Base-by-base conservation (phyloP, 371 early-diverging fungal genomes). In the Phascolomyces articulosus region DNA sequence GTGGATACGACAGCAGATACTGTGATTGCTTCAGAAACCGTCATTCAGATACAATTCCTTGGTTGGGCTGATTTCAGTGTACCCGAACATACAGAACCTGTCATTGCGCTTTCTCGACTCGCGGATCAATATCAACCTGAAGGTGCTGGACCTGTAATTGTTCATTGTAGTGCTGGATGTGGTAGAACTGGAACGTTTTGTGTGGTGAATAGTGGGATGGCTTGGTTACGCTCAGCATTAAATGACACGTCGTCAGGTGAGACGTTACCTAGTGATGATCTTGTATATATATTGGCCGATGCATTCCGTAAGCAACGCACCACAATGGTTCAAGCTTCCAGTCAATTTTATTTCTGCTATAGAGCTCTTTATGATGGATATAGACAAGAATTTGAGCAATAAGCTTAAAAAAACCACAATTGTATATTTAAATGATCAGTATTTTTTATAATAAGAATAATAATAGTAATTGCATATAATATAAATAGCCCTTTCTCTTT, bases 121-220 rank as follows among this genome's bases (percentile, higher is more conserved):
- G 71, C 77, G 3, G 73, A 83, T 58, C 65, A 74, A 26, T 63
- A 68, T 7, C 70, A 75, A 31, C 38, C 41, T 13, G 40, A 44
- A 24, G 61, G 67, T 4, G 70, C 74, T 21, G 79, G 83, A 0
- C 92, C 93, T 0, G 80, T 84, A 23, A 68, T 90, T 6, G 91
- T 93, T 10, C 92, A 93, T 66, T 93, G 93, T 66, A 91, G 91
- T 66, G 99, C 99, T 8, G 99, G 99, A 6, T 96, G 97, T 68
- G 99, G 99, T 4, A 83, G 99, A 34, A 97, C 99, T 0, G 99
- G 99, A 2, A 94, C 96, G 0, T 98, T 98, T 75, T 94, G 95
- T 64, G 74, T 77, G 6, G 48, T 80, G 26, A 75, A 77, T 61
- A 60, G 66, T 1, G 74, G 62, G n/a, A 55, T 66, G 21, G 55